Base-by-base conservation (phyloP, 73 alveolate genomes). In the Paramecium primaurelia region DNA sequence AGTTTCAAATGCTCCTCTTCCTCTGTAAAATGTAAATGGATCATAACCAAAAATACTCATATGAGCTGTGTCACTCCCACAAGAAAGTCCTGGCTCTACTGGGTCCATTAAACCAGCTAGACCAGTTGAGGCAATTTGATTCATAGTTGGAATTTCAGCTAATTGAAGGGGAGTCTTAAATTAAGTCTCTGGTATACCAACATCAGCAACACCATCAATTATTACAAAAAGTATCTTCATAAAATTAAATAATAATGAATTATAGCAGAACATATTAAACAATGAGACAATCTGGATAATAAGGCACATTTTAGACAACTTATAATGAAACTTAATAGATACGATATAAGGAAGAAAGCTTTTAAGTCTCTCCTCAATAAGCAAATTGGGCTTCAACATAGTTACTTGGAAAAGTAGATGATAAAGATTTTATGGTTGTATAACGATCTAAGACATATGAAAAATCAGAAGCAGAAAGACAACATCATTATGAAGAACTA, bases 11-110 rank as follows among this genome's bases (percentile, higher is more conserved):
- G 97, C 97, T 6, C 99, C 99, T 92, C 99, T 85, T 0, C 99
- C 98, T 71, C 96, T 93, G 94, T 93, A 95, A 4, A 22, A 77
- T 26, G 93, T 91, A 91, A 96, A 90, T 20, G 98, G 98, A 60
- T 92, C 92, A 86, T 95, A 92, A n/a, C 99, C 99, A 77, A 96
- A 94, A 26, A 96, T 93, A 47, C 92, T 36, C 99, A 96, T 95
- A 86, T 96, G 99, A 28, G 99, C 96, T 22, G 97, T 95, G 71
- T 96, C 99, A 87, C 97, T 94, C 0, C 99, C 99, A 86, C 98
- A 96, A 0, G 99, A 96, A 1, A 95, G 91, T 10, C 98, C 97
- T 42, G 97, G 93, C 94, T 95, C 95, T 8, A 96, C 99, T 4
- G 99, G 98, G 54, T 96, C 99, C 89, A 95, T 96, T 22, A 96